Conservation (phyloP, 2,329 filamentous ascomycete species). For the Metarhizium album region DNA sequence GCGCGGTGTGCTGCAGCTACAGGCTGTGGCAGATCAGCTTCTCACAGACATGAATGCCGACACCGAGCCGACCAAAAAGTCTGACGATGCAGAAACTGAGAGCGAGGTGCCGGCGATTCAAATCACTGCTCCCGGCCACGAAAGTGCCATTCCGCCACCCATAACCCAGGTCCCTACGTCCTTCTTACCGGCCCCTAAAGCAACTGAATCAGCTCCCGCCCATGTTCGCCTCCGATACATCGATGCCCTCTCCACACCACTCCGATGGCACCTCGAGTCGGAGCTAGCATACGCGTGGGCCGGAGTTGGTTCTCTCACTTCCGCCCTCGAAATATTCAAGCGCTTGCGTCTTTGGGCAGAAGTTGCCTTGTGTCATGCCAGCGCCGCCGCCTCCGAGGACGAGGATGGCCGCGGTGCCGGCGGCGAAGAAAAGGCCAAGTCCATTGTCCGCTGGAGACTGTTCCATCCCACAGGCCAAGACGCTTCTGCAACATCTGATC, state of each 20-base stretch:
- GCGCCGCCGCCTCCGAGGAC: constrained; percentile 46
- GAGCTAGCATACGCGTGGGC: constrained; percentile 93
- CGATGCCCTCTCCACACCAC: constrained; percentile 72
- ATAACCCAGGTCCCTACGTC: constrained; percentile 46
- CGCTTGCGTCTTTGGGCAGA: constrained; percentile 89
- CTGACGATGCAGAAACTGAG: constrained; percentile 15
- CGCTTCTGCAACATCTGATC: constrained; percentile 20
- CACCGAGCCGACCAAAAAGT: constrained; percentile 16
- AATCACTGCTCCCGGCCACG: constrained; percentile 28
- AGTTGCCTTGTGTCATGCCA: constrained; percentile 78
- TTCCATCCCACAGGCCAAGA: constrained; percentile 50
- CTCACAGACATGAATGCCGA: constrained; percentile 63
- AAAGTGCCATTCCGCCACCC: constrained; percentile 8
- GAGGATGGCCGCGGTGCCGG: constrained; percentile 41
- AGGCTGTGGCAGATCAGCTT: constrained; percentile 91
- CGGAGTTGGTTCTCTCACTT: constrained; percentile 72
- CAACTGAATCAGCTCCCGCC: constrained; percentile 67
- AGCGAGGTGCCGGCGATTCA: constrained; percentile 33
- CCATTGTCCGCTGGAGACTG: constrained; percentile 66
- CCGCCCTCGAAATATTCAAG: constrained; percentile 92
- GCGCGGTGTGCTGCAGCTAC: constrained; percentile 80
- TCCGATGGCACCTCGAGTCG: constrained; percentile 87
- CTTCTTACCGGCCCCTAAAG: constrained; percentile 69
- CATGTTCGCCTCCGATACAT: constrained; percentile 71
- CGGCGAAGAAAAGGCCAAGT: constrained; percentile 69